Evolutionary conservation across 2,329 filamentous ascomycete species (phyloP).

Genomic region (Aspergillus felis): DNA sequence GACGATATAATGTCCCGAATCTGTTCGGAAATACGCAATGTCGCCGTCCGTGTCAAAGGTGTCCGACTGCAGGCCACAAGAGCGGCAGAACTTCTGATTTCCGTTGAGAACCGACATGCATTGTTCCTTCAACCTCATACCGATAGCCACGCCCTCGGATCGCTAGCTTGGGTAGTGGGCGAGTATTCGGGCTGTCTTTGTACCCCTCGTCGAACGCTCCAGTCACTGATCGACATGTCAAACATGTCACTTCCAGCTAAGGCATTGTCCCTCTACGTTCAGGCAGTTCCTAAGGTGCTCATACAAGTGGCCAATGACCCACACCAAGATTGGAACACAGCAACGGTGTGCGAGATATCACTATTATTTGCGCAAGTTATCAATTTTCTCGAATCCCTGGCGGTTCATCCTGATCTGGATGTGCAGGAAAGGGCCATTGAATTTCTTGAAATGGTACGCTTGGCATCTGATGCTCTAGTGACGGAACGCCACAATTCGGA

Average conservation of each 20-base stretch:
- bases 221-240: conserved; percentile 66
- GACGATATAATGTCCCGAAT: conserved; percentile 48
- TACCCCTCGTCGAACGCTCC: conserved; percentile 67
- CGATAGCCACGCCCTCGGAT: conserved; percentile 63
- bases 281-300: conserved; percentile 83
- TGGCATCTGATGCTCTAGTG: conserved; percentile 71
- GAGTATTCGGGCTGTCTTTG: conserved; percentile 76
- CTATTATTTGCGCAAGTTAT: conserved; percentile 78
- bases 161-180: conserved; percentile 79
- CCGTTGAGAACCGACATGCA: conserved; percentile 54
- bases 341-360: conserved; percentile 69
- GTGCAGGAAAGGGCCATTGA: conserved; percentile 94
- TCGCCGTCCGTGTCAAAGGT: conserved; percentile 85
- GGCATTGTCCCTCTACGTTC: conserved; percentile 73
- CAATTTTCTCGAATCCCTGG: conserved; percentile 73
- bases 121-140: conserved; percentile 53
- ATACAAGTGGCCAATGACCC: conserved; percentile 62
- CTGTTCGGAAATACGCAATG: conserved; percentile 80
- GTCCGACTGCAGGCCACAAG: conserved; percentile 75
- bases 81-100: conserved; percentile 72
- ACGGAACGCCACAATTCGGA: conserved; percentile 24
- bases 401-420: conserved; percentile 79
- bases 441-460: conserved; percentile 81
- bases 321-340: conserved; percentile 63
- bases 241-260: conserved; percentile 57